phyloP scores from a whole-genome alignment of 192 early-diverging fungal species.

The Endogone sp. region DNA sequence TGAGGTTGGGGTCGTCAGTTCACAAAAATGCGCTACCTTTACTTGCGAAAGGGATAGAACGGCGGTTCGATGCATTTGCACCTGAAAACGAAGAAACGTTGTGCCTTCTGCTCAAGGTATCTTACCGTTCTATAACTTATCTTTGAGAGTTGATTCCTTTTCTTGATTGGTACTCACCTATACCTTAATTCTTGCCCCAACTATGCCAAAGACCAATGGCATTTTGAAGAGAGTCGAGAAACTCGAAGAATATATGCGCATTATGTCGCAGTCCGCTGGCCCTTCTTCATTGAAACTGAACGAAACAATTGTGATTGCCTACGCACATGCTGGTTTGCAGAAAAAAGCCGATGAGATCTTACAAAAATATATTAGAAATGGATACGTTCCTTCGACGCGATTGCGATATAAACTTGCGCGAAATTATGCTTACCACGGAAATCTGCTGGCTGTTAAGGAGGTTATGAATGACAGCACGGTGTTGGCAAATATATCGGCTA shows the following conservation, averaged over 20 bases:
- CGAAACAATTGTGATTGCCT: neutral
- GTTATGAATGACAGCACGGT: neutral
- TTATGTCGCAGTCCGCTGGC: neutral
- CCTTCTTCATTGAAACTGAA: neutral
- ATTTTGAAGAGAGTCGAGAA: neutral
- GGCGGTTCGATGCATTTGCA: neutral
- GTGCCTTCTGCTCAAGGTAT: neutral
- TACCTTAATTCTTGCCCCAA: neutral
- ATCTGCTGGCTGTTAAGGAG: neutral
- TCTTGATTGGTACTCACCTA: neutral
- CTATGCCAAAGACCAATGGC: neutral
- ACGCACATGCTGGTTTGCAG: neutral
- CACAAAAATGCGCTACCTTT: neutral
- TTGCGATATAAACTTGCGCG: neutral
- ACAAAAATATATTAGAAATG: neutral
- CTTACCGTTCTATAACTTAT: no score
- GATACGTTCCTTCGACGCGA: neutral
- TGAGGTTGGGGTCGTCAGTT: neutral
- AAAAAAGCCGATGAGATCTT: neutral
- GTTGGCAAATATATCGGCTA: neutral
- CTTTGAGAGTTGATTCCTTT: neutral
- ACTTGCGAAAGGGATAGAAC: neutral
- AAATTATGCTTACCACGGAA: neutral
- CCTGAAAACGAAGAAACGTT: neutral
- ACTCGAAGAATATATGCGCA: neutral